These are phyloP conservation scores for Purpureocillium lavendulum DNA, from an alignment of 2,329 filamentous ascomycete species.

Conservation along the genomic window DNA sequence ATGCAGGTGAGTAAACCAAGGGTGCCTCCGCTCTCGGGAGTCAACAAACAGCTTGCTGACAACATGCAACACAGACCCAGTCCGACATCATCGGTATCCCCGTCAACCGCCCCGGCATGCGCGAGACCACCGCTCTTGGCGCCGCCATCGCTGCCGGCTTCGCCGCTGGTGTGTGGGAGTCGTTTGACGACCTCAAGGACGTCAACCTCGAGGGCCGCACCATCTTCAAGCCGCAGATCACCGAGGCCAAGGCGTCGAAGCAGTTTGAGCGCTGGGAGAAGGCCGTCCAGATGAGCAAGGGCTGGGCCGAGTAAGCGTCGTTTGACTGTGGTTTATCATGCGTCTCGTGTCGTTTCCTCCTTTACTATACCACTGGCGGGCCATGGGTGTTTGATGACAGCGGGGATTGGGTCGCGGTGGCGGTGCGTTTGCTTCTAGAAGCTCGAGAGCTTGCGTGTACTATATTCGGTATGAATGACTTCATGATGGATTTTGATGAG, in stretches of 20 bases:
- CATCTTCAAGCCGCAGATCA: constrained; percentile 59
- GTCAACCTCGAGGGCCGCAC: constrained; percentile 64
- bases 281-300: constrained; percentile 71
- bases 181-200: constrained; percentile 61
- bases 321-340: not conserved
- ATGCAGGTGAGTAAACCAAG: constrained; percentile 48
- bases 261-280: constrained; percentile 68
- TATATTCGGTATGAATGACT: too few relatives aligned
- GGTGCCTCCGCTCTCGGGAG: not conserved
- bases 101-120: constrained; percentile 70
- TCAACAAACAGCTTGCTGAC: not conserved
- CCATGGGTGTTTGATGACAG: too few relatives aligned
- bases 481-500: too few relatives aligned
- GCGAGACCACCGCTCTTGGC: constrained; percentile 74
- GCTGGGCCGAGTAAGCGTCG: constrained; percentile 45
- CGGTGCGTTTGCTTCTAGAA: too few relatives aligned
- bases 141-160: constrained; percentile 79
- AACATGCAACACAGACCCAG: constrained; percentile 52
- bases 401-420: too few relatives aligned
- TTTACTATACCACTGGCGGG: too few relatives aligned
- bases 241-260: constrained; percentile 46
- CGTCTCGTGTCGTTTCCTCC: not conserved
- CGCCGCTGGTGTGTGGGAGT: constrained; percentile 65
- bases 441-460: too few relatives aligned
- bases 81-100: constrained; percentile 73